Evolutionary conservation across 305 asterid genomes (phyloP), one percentile per base, ranked within the genome.

Genomic region (Solanum chacoense): DNA sequence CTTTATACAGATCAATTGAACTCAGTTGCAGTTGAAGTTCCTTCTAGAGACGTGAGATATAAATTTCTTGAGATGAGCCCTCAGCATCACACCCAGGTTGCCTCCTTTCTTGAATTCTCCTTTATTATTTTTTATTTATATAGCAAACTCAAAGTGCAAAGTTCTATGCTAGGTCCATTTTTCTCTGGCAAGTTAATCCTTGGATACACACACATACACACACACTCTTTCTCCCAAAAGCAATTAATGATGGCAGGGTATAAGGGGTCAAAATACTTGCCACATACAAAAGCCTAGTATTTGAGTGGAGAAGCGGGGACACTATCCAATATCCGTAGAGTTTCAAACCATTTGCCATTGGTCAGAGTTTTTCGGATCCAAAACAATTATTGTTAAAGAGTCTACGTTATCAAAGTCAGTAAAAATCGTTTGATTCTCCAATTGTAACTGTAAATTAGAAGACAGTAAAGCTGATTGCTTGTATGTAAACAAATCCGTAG

Each of bases 31-130:
- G 76, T 69, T 88, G 92, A 92, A 90, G 92, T 91, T 87, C 92
- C 71, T 85, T 84, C 85, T 74, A 88, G 79, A 75, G 91, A 88
- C 71, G 87, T 88, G 88, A 89, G 91, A 77, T 88, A 95, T 84
- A 86, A 85, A 85, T 80, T 81, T 34, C 85, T 8, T 31, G 91
- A 92, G 73, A 85, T 59, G 42, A 77, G 65, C 80, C 88, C 91
- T 88, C 92, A 88, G 87, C 91, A 91, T 90, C 92, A 89, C 81
- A 88, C 89, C 31, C 84, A 91, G 99, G 99, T 96, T 84, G 65
- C 89, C 91, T 89, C 78, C 71, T 86, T 89, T 71, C 87, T 42
- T 88, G 22, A 59, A 85, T 87, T 35, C 59, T 89, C 72, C 78
- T 88, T 35, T 35, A 22, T 63, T 88, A 76, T 45, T 88, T 85